These are phyloP conservation scores for Verticillium isaacii DNA, from an alignment of 2,329 filamentous ascomycete species.

Conservation along the genomic window DNA sequence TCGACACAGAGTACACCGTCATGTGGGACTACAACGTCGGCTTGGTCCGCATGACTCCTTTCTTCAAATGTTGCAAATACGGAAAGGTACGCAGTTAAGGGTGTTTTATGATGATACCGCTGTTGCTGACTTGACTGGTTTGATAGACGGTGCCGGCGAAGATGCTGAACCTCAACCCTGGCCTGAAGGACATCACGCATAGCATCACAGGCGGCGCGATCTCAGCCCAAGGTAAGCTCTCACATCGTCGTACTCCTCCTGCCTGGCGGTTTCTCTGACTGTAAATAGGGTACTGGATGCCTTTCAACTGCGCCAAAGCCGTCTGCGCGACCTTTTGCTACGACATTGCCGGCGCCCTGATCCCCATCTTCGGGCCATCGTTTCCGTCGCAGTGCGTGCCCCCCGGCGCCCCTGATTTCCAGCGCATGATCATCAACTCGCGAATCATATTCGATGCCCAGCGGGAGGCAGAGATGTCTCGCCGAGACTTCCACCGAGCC, in stretches of 20 bases:
- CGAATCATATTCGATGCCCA: constrained; percentile 49
- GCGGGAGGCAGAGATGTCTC: constrained; percentile 39
- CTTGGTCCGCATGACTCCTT: constrained; percentile 86
- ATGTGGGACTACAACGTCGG: constrained; percentile 99
- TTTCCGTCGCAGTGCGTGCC: constrained; percentile 71
- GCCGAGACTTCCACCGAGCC: constrained; percentile 25
- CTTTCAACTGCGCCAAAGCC: constrained; percentile 78
- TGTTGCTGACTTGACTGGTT: constrained; percentile 3
- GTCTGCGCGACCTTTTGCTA: constrained; percentile 88
- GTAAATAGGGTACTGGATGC: constrained; percentile 89
- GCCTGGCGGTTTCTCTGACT: background rate
- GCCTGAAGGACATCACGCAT: constrained; percentile 83
- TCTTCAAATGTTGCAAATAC: constrained; percentile 88
- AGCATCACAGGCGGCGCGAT: constrained; percentile 93
- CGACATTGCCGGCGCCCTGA: constrained; percentile 76
- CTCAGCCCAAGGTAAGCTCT: constrained; percentile 71
- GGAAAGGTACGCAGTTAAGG: constrained; percentile 61
- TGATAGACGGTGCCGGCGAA: constrained; percentile 80
- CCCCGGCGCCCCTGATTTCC: constrained; percentile 59
- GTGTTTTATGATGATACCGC: background rate
- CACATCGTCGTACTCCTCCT: background rate
- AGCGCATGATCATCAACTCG: constrained; percentile 61
- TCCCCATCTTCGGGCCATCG: constrained; percentile 80
- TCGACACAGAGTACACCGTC: constrained; percentile 65
- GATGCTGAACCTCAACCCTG: constrained; percentile 71